Evolutionary conservation across 495 filamentous ascomycete species (phyloP), one percentile per base, ranked within the genome.

Genomic region (Venustampulla echinocandica): DNA sequence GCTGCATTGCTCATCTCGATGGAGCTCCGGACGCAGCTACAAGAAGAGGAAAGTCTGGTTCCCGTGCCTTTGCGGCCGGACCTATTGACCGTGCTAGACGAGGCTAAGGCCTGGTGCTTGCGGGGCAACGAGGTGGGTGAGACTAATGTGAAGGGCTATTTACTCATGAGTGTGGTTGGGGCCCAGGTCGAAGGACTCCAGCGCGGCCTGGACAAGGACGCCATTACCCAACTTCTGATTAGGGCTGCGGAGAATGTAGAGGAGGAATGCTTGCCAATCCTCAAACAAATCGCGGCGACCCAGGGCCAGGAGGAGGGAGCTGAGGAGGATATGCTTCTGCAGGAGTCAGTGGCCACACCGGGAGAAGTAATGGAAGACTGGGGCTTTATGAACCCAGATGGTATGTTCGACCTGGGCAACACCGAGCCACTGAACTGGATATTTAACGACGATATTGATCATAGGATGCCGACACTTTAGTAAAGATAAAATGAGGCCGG

Each of bases 111-210:
- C 2, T 79, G 70, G 69, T 24, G 43, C 0, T 56, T 72, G 55
- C 47, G 47, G 9, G 61, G 58, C 23, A 64, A 79, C 3, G 37
- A 65, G 30, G 63, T 61, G 1, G 77, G 77, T 2, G 71, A 79
- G 56, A 76, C 70, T 0, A 80, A 77, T 50, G 61, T 73, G 13
- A 81, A 80, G 47, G 73, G 69, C 1, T 72, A 71, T 34, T 32
- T 82, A 18, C 58, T 79, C 20, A 50, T 60, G 0, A 44, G 49
- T 2, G 45, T 74, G 3, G 41, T 79, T 0, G 22, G 46, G 2
- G 68, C 67, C 2, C 68, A 76, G 38, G 54, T 78, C 0, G 58
- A 74, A 3, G 70, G 56, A 9, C 41, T 75, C 3, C 61, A 63
- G 56, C 49, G 50, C 14, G 64, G 70, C 10, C 2, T 69, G 0